A percentile compares a stretch with the other conserved stretches of the same genome.
These are phyloP conservation scores for Diaporthe vaccinii DNA, from an alignment of 2,329 filamentous ascomycete genomes.

Conservation along the genomic window DNA sequence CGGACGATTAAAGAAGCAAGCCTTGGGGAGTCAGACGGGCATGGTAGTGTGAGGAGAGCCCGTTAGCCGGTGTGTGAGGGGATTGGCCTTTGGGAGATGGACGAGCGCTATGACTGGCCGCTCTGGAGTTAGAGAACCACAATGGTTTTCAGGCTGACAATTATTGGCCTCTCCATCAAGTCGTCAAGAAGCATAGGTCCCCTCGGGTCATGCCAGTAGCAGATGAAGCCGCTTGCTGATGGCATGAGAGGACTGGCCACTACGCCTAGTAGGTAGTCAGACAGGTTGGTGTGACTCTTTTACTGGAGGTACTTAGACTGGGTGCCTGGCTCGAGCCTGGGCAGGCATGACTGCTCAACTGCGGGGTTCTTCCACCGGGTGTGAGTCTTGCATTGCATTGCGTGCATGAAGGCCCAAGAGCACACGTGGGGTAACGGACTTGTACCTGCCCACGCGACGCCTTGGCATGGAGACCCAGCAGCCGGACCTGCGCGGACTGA, in stretches of 20 bases:
- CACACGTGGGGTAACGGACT: slow-evolving; percentile 13
- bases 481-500: not conserved
- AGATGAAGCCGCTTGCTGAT: not conserved
- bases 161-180: not conserved
- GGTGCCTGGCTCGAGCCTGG: not conserved
- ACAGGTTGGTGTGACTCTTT: not conserved
- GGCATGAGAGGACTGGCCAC: not conserved
- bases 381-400: not conserved
- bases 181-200: not conserved
- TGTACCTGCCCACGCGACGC: not conserved
- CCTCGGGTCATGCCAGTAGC: not conserved
- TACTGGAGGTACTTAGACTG: not conserved
- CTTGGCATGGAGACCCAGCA: not conserved
- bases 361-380: slow-evolving; percentile 2
- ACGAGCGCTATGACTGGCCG: not conserved
- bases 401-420: slow-evolving; percentile 14
- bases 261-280: not conserved
- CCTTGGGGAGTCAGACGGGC: not conserved
- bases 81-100: too few species aligned
- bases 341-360: not conserved
- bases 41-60: not conserved
- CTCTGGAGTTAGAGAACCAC: not conserved
- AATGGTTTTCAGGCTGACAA: not conserved
- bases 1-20: not conserved
- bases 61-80: too few species aligned